Conservation (phyloP, 2,329 filamentous ascomycete species). For the Exophiala lecanii-corni region DNA sequence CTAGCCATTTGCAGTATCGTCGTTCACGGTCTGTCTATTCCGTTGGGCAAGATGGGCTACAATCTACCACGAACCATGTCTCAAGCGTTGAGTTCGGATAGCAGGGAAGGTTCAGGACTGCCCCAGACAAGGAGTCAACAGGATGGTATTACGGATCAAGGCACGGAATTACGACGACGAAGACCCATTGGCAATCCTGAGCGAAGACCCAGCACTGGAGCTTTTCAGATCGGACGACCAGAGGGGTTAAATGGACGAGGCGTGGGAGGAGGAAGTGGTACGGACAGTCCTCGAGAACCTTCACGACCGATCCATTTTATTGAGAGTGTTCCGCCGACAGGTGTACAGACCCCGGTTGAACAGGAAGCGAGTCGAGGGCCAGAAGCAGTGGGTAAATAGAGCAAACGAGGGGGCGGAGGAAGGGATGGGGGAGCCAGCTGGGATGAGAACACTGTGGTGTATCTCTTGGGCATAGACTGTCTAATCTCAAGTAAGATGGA, state of each 20-base stretch:
- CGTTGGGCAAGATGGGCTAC: constrained; percentile 52
- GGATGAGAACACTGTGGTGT: too few species aligned
- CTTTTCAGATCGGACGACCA: constrained; percentile 11
- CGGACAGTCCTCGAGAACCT: constrained; percentile 11
- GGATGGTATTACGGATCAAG: constrained; percentile 1
- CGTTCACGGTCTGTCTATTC: constrained; percentile 68
- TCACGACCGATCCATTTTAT: constrained; percentile 15
- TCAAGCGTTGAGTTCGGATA: constrained; percentile 39
- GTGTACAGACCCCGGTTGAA: constrained; percentile 5
- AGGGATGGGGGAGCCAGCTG: too few species aligned
- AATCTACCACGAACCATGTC: constrained; percentile 44
- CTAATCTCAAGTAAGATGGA: too few species aligned
- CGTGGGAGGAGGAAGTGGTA: background rate
- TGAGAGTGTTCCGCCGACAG: constrained; percentile 6
- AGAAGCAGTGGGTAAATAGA: background rate
- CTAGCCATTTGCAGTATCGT: constrained; percentile 77
- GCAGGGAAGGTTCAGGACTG: constrained; percentile 15
- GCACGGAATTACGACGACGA: constrained; percentile 9
- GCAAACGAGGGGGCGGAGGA: background rate
- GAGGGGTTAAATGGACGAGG: background rate
- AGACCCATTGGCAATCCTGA: constrained; percentile 6
- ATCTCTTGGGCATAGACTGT: too few species aligned
- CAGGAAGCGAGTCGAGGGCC: background rate
- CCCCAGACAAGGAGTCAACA: constrained; percentile 1
- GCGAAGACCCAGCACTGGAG: constrained; percentile 7